These are phyloP conservation scores for Hylodesmum podocarpum DNA, from an alignment of 306 rosid genomes.

Conservation along the genomic window DNA sequence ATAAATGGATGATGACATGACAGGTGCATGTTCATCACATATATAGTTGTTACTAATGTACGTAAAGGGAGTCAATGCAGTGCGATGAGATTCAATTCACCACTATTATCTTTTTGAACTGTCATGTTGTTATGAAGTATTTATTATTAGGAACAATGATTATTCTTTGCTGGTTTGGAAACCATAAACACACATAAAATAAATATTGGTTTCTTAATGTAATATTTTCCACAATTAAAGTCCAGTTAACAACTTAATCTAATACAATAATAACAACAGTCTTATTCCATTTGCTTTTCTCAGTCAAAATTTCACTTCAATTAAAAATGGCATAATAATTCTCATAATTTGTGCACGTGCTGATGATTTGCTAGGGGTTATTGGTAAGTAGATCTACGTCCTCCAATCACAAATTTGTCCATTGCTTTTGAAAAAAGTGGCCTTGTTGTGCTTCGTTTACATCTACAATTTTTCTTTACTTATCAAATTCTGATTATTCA, in stretches of 20 bases:
- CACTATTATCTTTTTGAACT: too few relatives aligned
- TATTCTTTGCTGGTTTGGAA: too few relatives aligned
- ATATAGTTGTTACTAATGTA: constrained; percentile 6
- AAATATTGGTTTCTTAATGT: too few relatives aligned
- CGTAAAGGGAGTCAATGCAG: neutral
- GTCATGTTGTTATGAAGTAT: too few relatives aligned
- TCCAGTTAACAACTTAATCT: too few relatives aligned
- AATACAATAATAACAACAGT: too few relatives aligned
- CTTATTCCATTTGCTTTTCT: neutral
- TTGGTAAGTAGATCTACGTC: neutral
- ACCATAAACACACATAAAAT: too few relatives aligned
- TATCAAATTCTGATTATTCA: too few relatives aligned
- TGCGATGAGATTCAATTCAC: neutral
- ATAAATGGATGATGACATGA: neutral
- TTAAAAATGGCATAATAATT: neutral
- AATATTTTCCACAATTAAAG: too few relatives aligned
- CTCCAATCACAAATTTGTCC: neutral
- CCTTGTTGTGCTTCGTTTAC: neutral
- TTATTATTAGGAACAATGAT: too few relatives aligned
- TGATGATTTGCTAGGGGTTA: neutral
- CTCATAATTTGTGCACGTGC: neutral
- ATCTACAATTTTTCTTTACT: neutral
- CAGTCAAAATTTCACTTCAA: neutral
- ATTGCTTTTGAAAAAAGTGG: neutral
- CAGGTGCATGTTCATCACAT: constrained; percentile 9